phyloP scores from a whole-genome alignment of 2,329 filamentous ascomycete genomes.

The Penicillium sp. region DNA sequence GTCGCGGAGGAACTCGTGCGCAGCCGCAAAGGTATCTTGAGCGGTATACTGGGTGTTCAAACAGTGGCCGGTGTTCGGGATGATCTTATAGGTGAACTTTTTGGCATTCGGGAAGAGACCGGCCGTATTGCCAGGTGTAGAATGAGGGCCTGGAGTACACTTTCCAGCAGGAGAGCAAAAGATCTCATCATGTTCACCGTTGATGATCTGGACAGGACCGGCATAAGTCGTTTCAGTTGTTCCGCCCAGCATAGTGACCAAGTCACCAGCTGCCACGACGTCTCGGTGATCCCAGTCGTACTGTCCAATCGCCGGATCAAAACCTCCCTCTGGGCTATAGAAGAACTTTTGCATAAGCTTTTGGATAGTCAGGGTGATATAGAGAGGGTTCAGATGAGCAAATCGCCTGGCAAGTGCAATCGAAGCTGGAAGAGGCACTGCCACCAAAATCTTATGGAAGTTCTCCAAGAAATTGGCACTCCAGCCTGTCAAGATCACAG shows the following conservation, averaged over 20 bases:
- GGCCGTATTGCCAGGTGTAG: not conserved
- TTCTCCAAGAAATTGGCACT: not conserved
- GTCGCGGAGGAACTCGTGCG: too few relatives aligned
- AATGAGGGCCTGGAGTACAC: conserved; percentile 1
- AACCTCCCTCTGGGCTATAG: conserved; percentile 6
- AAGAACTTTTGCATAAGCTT: not conserved
- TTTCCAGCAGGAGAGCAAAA: conserved; percentile 3
- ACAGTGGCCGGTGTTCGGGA: conserved; percentile 3
- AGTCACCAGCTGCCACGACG: not conserved
- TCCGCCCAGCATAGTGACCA: not conserved
- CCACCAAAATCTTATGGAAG: not conserved
- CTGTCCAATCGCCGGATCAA: conserved; percentile 1
- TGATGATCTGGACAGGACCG: conserved; percentile 2
- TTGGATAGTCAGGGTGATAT: not conserved
- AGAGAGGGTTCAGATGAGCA: not conserved
- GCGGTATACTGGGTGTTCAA: conserved; percentile 5
- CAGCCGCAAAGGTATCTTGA: too few relatives aligned
- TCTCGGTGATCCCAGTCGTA: conserved; percentile 1
- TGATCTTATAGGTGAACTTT: conserved; percentile 1
- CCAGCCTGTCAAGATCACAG: conserved; percentile 11
- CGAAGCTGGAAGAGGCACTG: conserved; percentile 1
- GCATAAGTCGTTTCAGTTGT: not conserved
- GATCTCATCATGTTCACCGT: conserved; percentile 2
- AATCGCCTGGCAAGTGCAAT: not conserved
- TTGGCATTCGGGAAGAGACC: conserved; percentile 1